Conservation (phyloP, 108 stramenopile genomes). For the Nannochloropsis granulata region DNA sequence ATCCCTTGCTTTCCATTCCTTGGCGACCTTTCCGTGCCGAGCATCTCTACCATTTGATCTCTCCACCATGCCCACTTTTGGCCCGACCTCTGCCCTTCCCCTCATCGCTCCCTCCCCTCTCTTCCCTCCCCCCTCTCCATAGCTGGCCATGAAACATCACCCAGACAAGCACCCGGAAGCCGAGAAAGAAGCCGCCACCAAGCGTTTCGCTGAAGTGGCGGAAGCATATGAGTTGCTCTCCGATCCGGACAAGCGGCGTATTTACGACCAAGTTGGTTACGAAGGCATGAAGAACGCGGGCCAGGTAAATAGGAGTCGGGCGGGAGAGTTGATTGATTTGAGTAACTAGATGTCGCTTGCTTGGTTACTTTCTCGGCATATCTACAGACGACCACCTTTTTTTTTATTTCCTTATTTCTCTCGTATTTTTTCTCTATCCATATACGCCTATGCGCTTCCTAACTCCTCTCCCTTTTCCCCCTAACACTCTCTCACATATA, state of each 20-base stretch:
- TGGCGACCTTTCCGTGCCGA: neutral
- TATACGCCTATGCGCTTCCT: too few relatives aligned
- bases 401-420: too few relatives aligned
- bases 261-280: slow-evolving; percentile 21
- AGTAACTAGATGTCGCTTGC: too few relatives aligned
- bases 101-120: too few relatives aligned
- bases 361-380: too few relatives aligned
- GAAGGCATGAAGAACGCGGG: slow-evolving; percentile 13
- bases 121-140: neutral
- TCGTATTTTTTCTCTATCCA: too few relatives aligned
- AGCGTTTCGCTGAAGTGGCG: slow-evolving; percentile 9
- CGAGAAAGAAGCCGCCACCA: neutral
- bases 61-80: too few relatives aligned
- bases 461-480: too few relatives aligned
- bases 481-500: too few relatives aligned
- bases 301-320: neutral
- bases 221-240: slow-evolving; percentile 13
- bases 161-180: neutral
- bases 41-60: neutral
- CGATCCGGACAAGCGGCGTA: slow-evolving; percentile 12
- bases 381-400: too few relatives aligned
- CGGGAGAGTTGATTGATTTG: too few relatives aligned
- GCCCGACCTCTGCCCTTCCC: too few relatives aligned
- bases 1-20: neutral
- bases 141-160: neutral